Percentiles rank a stretch among this genome's conserved stretches.
These are phyloP conservation scores for Corymbia calophylla DNA, from an alignment of 441 rosid species.

Conservation along the genomic window DNA sequence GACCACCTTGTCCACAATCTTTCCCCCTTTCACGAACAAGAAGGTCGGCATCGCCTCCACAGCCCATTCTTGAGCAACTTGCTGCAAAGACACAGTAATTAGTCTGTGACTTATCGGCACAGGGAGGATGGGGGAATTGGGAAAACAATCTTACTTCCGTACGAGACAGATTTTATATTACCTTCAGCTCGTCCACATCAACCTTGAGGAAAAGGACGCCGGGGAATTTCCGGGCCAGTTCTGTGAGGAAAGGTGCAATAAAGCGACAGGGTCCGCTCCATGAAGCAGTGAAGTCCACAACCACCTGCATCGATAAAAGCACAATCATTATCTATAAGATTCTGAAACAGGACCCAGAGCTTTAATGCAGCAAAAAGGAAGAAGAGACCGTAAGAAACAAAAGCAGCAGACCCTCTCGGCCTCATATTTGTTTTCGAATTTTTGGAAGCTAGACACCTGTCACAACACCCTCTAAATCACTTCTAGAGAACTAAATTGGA, in stretches of 20 bases:
- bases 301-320: background rate
- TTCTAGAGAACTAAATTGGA: background rate
- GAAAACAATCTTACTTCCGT: background rate
- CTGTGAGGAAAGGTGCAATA: background rate
- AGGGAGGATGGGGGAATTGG: background rate
- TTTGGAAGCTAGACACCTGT: background rate
- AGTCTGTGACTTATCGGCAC: background rate
- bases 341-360: background rate
- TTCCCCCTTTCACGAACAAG: conserved; percentile 4
- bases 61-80: background rate
- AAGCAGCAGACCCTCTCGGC: background rate
- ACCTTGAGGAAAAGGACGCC: conserved; percentile 1
- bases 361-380: background rate
- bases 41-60: conserved; percentile 16
- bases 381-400: background rate
- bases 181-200: conserved; percentile 5
- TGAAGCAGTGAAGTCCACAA: conserved; percentile 9
- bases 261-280: conserved; percentile 4
- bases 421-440: background rate
- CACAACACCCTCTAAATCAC: background rate
- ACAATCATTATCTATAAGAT: background rate
- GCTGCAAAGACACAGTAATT: background rate
- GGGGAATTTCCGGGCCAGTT: conserved; percentile 1
- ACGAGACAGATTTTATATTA: background rate
- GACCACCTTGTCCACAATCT: conserved; percentile 4